Conservation (phyloP, 805 yeast genomes). For the Candida qinlingensis region DNA sequence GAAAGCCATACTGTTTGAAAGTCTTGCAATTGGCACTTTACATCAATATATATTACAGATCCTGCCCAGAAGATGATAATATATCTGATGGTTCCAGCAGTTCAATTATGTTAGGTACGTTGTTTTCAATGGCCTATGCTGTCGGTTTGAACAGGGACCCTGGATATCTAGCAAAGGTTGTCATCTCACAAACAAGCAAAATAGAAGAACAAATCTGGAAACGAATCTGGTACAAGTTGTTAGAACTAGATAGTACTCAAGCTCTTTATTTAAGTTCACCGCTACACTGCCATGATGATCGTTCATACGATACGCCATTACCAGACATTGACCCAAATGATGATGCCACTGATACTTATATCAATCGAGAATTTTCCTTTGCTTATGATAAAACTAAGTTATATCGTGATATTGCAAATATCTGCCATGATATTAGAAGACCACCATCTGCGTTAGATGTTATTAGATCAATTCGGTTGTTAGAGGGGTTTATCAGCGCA, state of each 20-base stretch:
- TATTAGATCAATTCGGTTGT: conserved; percentile 24
- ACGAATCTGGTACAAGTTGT: conserved; percentile 21
- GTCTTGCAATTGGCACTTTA: conserved; percentile 49
- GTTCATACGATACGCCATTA: conserved; percentile 18
- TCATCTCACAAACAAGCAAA: conserved; percentile 7
- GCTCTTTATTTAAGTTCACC: conserved; percentile 12
- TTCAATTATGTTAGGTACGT: conserved; percentile 40
- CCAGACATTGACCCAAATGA: conserved; percentile 31
- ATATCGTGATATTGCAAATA: conserved; percentile 27
- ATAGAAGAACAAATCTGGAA: conserved; percentile 21
- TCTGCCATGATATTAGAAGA: conserved; percentile 29
- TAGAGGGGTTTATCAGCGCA: conserved; percentile 29
- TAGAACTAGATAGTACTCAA: conserved; percentile 21
- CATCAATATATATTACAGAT: conserved; percentile 42
- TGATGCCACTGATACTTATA: conserved; percentile 32
- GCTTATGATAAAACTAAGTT: conserved; percentile 28
- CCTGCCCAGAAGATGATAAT: conserved; percentile 55
- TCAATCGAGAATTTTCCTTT: conserved; percentile 29
- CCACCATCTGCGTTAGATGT: conserved; percentile 32
- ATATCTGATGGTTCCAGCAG: conserved; percentile 45
- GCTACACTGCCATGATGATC: conserved; percentile 16
- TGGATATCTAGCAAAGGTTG: conserved; percentile 16
- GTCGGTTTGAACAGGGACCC: conserved; percentile 59
- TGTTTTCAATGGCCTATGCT: conserved; percentile 49
- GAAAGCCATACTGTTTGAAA: conserved; percentile 39